Conservation (phyloP, 306 rosid species). For the Gleditsia sinensis region DNA sequence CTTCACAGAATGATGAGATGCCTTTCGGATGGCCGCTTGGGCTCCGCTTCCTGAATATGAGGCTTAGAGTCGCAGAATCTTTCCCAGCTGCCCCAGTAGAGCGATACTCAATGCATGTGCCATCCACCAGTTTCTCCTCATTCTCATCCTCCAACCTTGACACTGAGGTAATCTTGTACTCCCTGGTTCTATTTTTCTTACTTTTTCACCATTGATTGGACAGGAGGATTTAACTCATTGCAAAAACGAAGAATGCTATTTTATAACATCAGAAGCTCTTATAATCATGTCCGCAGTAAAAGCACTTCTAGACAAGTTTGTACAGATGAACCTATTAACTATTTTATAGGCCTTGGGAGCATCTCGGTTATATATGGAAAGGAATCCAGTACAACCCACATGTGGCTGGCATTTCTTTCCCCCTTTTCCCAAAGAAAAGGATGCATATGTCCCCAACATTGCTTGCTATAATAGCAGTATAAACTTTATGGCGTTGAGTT, state of each 20-base stretch:
- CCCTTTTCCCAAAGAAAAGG: slow-evolving; percentile 12
- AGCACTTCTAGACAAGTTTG: not conserved
- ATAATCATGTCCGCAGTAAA: not conserved
- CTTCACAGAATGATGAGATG: slow-evolving; percentile 54
- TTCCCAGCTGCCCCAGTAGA: slow-evolving; percentile 36
- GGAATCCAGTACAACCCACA: not conserved
- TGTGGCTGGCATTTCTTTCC: not conserved
- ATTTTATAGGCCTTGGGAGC: not conserved
- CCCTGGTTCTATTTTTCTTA: not conserved
- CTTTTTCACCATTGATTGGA: not conserved
- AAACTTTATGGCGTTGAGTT: slow-evolving; percentile 19
- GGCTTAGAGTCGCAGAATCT: slow-evolving; percentile 58
- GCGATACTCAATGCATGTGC: slow-evolving; percentile 43
- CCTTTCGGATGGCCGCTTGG: slow-evolving; percentile 87
- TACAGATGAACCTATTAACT: slow-evolving; percentile 9
- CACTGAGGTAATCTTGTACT: slow-evolving; percentile 63
- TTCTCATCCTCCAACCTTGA: slow-evolving; percentile 84
- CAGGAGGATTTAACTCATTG: not conserved
- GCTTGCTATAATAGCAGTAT: slow-evolving; percentile 9
- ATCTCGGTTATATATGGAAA: slow-evolving; percentile 9
- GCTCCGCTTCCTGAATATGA: slow-evolving; percentile 57
- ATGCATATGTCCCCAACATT: slow-evolving; percentile 1
- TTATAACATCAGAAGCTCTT: not conserved
- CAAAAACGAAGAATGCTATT: not conserved
- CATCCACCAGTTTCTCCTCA: slow-evolving; percentile 76